Evolutionary conservation across 192 early-diverging fungal genomes (phyloP), one percentile per base, ranked within the genome.

Genomic region (Phlyctochytrium arcticum): DNA sequence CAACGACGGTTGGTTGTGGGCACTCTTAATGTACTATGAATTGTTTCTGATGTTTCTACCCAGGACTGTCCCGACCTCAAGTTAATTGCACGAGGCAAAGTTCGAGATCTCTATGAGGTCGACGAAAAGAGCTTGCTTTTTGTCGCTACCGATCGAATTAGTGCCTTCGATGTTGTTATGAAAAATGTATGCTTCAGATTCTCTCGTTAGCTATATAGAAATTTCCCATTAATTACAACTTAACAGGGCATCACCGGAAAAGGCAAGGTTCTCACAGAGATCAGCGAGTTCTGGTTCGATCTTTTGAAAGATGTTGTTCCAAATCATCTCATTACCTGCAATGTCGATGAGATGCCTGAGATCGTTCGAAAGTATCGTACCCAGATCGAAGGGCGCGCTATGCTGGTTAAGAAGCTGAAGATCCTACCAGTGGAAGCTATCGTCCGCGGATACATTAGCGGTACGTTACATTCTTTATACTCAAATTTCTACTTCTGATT

Each of bases 131-230:
- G 85, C 12, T 79, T 99, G 57, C 85, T 99, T 32, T 98, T 99
- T 74, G 94, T 99, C 8, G 95, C 97, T 21, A 94, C 95, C 3
- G 97, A 99, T 81, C 86, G 97, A 57, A 92, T 98, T 77, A 92
- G 89, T 70, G 95, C 97, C 2, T 99, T 90, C 76, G 97, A 99
- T 62, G 95, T 99, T 35, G 92, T 98, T 62, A 95, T 99, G 95
- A 90, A 91, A 65, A 94, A 92, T 57, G 94, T 95, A 82, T 60
- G 82, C 60, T n/a, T n/a, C n/a, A n/a, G n/a, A n/a, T n/a, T n/a
- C n/a, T n/a, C n/a, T n/a, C n/a, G n/a, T n/a, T n/a, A n/a, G n/a
- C n/a, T n/a, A n/a, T n/a, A n/a, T n/a, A n/a, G n/a, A n/a, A n/a
- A n/a, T n/a, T n/a, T n/a, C n/a, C n/a, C n/a, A n/a, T n/a, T n/a